Evolutionary conservation across 768 basidiomycete genomes (phyloP), one percentile per base, ranked within the genome.

Genomic region (Pleurotus sapidus): DNA sequence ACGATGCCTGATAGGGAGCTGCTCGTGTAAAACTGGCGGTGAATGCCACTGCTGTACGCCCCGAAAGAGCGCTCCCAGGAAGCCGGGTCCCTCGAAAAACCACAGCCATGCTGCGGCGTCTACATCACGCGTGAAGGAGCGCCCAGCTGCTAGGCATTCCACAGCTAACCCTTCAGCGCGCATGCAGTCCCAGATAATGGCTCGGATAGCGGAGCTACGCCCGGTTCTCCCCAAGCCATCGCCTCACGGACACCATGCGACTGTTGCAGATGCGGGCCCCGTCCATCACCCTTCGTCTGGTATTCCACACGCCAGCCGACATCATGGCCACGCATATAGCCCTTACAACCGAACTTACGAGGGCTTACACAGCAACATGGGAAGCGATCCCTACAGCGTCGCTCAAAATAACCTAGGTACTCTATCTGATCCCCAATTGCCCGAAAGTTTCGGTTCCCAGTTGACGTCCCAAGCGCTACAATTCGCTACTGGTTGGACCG

Each of bases 261-360:
- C 75, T 27, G 64, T 66, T 23, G 59, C 64, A 40, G 56, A 58
- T 42, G 67, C 68, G 27, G 77, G 80, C 3, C 74, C 75, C 46
- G 55, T 77, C 15, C 83, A 84, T 61, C 69, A 78, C 60, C 79
- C 83, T 15, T 79, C 83, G 4, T 71, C 76, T 5, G 73, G 70
- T 50, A 49, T 72, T n/a, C 69, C 75, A 50, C 76, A 79, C 53
- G 50, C 67, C 11, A 60, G 62, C 55, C 79, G 81, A 48, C 79
- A 79, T 64, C 79, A 84, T 60, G 65, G 61, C 15, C 80, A 81
- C 64, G 71, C 74, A 45, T 89, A 76, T 66, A 86, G 84, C 54
- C 89, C 89, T 0, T 91, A 91, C 57, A 81, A 81, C 15, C 80
- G 87, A 20, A 86, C 86, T 14, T 84, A 88, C 61, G 88, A 83